Conservation (phyloP, 345 rosid species). For the Pugionium dolabratum region DNA sequence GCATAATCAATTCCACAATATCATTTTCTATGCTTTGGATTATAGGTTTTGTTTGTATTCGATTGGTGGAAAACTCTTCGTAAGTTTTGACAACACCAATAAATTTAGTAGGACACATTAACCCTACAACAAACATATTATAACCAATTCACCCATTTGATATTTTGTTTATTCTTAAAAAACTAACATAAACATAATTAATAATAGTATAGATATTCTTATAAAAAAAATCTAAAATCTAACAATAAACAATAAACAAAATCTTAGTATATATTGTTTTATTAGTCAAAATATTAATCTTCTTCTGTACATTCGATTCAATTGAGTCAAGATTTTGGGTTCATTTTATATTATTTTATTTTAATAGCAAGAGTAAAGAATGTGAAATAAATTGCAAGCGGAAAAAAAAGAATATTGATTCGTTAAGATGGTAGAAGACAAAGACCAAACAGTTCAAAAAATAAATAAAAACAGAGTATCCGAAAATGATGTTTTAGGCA, state of each 20-base stretch:
- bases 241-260: slow-evolving; percentile 6
- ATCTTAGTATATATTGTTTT: neutral
- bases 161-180: no score
- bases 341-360: neutral
- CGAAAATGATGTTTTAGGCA: slow-evolving; percentile 39
- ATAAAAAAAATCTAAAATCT: neutral
- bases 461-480: slow-evolving; percentile 25
- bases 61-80: no score
- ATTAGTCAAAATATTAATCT: neutral
- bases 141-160: no score
- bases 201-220: neutral
- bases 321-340: neutral
- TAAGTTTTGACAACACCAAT: no score
- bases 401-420: slow-evolving; percentile 7
- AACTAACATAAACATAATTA: neutral
- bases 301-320: neutral
- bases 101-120: no score
- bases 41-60: no score
- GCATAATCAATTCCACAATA: no score
- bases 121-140: no score
- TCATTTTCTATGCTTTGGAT: no score
- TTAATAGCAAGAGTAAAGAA: neutral
- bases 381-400: neutral
- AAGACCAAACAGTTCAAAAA: slow-evolving; percentile 34
- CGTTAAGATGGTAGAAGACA: slow-evolving; percentile 34